phyloP scores from a whole-genome alignment of 2,329 filamentous ascomycete genomes.

The Hypoxylon sp. region DNA sequence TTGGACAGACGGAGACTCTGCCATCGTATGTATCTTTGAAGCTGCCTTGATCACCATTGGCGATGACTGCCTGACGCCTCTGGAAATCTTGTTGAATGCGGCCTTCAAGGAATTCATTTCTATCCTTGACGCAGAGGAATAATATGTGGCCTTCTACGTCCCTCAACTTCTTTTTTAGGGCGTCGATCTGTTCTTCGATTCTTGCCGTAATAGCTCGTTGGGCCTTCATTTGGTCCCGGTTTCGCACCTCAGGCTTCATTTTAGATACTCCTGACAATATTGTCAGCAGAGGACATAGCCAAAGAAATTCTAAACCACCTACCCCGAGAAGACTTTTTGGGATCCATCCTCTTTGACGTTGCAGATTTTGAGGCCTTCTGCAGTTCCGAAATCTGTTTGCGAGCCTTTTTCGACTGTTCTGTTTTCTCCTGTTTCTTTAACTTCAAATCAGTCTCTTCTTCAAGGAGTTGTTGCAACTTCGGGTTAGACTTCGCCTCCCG shows the following conservation, averaged over 20 bases:
- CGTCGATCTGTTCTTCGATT: neutral
- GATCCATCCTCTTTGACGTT: neutral
- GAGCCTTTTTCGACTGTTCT: neutral
- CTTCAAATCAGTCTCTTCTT: neutral
- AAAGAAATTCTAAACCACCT: neutral
- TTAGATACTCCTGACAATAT: neutral
- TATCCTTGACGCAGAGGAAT: constrained; percentile 14
- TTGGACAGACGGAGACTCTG: constrained; percentile 29
- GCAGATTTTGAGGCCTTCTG: neutral
- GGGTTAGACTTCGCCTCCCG: neutral
- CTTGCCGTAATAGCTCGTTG: too few species aligned
- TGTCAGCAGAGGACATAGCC: neutral
- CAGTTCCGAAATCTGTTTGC: neutral
- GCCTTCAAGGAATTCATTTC: neutral
- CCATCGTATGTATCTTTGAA: constrained; percentile 31
- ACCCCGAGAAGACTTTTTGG: neutral
- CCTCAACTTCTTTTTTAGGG: neutral
- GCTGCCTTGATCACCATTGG: neutral
- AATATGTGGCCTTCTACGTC: neutral
- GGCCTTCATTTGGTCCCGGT: neutral
- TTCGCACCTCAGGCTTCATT: neutral
- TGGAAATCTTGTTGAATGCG: constrained; percentile 22
- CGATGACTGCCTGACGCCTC: neutral
- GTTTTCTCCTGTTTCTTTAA: neutral
- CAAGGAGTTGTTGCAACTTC: neutral